These are phyloP conservation scores for Cercophora samala DNA, from an alignment of 495 filamentous ascomycete genomes.

Conservation along the genomic window DNA sequence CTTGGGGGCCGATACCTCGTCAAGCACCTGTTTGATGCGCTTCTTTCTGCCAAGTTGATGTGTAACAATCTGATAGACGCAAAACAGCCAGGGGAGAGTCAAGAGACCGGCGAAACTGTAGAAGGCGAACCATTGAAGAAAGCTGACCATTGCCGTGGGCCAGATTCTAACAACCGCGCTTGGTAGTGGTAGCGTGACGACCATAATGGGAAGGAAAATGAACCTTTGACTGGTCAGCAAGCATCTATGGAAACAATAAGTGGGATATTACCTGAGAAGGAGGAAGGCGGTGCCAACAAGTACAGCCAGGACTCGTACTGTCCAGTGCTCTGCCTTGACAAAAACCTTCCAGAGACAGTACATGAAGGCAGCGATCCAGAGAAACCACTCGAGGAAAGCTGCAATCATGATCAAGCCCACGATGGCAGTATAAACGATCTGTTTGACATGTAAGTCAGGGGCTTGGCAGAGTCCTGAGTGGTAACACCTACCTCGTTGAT, in stretches of 20 bases:
- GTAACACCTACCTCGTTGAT: constrained; percentile 58
- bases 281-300: constrained; percentile 72
- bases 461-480: background rate
- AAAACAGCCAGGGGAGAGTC: constrained; percentile 88
- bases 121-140: constrained; percentile 94
- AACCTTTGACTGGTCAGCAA: constrained; percentile 65
- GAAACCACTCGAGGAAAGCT: constrained; percentile 87
- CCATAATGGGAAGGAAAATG: constrained; percentile 90
- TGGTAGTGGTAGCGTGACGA: constrained; percentile 89
- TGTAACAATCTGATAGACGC: constrained; percentile 84
- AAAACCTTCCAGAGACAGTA: constrained; percentile 90
- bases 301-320: constrained; percentile 69
- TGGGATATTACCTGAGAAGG: constrained; percentile 58
- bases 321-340: constrained; percentile 85
- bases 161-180: constrained; percentile 64
- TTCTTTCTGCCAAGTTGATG: constrained; percentile 77
- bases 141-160: constrained; percentile 59
- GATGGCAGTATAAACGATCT: constrained; percentile 73
- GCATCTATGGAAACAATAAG: background rate
- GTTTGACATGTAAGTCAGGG: background rate
- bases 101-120: constrained; percentile 87
- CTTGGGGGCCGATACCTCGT: constrained; percentile 85
- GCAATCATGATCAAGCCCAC: constrained; percentile 78
- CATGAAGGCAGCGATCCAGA: constrained; percentile 88
- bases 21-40: constrained; percentile 76